Evolutionary conservation across 306 rosid species (phyloP).

Genomic region (Gillenia trifoliata): DNA sequence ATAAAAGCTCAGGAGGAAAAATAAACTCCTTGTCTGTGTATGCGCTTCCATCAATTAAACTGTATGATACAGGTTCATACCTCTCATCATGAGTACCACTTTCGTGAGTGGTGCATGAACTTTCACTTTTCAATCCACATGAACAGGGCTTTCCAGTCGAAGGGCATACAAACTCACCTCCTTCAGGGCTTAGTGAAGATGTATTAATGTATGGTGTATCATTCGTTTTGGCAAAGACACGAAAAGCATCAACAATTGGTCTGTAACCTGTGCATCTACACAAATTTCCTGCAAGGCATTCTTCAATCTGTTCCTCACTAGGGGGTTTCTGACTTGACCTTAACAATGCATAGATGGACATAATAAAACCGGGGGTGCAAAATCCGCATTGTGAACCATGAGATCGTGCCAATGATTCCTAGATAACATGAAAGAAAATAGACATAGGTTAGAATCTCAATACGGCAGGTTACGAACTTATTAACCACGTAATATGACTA

Average conservation of each 20-base stretch:
- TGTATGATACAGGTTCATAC: constrained; percentile 46
- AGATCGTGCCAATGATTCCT: constrained; percentile 82
- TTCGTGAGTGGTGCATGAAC: constrained; percentile 24
- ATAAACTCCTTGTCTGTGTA: constrained; percentile 82
- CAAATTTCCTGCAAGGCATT: constrained; percentile 89
- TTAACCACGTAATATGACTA: constrained; percentile 2
- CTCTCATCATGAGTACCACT: constrained; percentile 29
- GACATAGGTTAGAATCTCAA: neutral
- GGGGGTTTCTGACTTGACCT: constrained; percentile 81
- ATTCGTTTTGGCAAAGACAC: constrained; percentile 75
- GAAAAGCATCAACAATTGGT: constrained; percentile 91
- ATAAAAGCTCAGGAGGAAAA: constrained; percentile 79
- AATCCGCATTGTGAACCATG: constrained; percentile 99
- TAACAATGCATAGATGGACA: constrained; percentile 84
- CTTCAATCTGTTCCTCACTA: constrained; percentile 78
- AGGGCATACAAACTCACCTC: constrained; percentile 66
- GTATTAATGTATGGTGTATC: constrained; percentile 50
- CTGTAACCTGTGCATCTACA: constrained; percentile 98
- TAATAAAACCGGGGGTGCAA: constrained; percentile 92
- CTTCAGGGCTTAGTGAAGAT: constrained; percentile 45
- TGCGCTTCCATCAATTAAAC: constrained; percentile 76
- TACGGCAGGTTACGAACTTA: neutral
- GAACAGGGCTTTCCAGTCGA: constrained; percentile 91
- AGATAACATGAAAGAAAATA: constrained; percentile 11
- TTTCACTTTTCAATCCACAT: constrained; percentile 46